A percentile compares a stretch with the other conserved stretches of the same genome.
Evolutionary conservation across 2,329 filamentous ascomycete genomes (phyloP).

Genomic region (Parascedosporium putredinis): DNA sequence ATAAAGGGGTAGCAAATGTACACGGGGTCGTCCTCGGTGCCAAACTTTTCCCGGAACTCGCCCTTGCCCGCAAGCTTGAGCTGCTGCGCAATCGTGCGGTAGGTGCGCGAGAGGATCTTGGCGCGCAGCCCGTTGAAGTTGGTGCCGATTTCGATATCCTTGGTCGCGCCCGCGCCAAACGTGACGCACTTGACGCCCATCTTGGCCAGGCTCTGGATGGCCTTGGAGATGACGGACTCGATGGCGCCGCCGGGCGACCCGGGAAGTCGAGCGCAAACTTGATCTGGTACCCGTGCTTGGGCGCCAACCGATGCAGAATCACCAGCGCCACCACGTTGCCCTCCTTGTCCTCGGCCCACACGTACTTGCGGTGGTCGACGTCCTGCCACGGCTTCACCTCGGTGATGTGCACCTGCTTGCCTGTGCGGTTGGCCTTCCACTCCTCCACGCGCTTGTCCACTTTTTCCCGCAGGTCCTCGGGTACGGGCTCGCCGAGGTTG

Average conservation of each 20-base stretch:
- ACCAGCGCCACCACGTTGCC: slow-evolving; percentile 67
- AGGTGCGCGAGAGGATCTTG: slow-evolving; percentile 72
- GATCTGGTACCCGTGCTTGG: slow-evolving; percentile 79
- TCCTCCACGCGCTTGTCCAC: slow-evolving; percentile 64
- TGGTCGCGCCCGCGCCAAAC: slow-evolving; percentile 74
- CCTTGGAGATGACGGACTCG: slow-evolving; percentile 65
- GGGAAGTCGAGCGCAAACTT: slow-evolving; percentile 97
- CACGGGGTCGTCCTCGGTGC: slow-evolving; percentile 70
- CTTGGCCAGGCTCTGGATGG: slow-evolving; percentile 6
- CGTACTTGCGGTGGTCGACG: slow-evolving; percentile 72
- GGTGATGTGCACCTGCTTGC: slow-evolving; percentile 78
- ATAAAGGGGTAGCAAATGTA: slow-evolving; percentile 87
- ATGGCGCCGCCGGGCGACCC: slow-evolving; percentile 77
- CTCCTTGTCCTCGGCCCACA: slow-evolving; percentile 64
- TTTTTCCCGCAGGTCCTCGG: slow-evolving; percentile 55
- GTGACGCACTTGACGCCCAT: slow-evolving; percentile 50
- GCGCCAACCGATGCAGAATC: slow-evolving; percentile 72
- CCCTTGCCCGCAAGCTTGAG: slow-evolving; percentile 75
- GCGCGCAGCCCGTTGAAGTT: slow-evolving; percentile 73
- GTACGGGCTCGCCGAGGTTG: slow-evolving; percentile 41
- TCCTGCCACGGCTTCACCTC: slow-evolving; percentile 86
- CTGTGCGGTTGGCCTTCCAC: slow-evolving; percentile 73
- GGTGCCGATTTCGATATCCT: slow-evolving; percentile 65
- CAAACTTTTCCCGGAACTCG: slow-evolving; percentile 86
- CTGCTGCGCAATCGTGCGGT: slow-evolving; percentile 72